A percentile compares a stretch with the other conserved stretches of the same genome.
phyloP scores from a whole-genome alignment of 1,284 basidiomycete genomes.

The Agroathelia rolfsii region DNA sequence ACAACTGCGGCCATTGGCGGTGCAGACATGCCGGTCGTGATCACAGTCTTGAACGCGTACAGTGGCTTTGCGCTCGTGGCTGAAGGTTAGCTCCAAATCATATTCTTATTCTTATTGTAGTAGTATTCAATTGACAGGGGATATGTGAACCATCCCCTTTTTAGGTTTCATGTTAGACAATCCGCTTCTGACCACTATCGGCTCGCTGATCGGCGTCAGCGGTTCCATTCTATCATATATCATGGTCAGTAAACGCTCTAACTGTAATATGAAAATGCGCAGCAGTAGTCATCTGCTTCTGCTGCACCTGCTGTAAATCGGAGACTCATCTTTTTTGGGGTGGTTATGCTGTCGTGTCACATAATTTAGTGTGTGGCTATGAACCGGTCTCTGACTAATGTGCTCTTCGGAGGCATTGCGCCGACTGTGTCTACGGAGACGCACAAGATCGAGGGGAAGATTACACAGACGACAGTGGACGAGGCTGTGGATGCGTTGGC shows the following conservation, averaged over 20 bases:
- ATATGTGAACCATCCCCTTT: constrained; percentile 1
- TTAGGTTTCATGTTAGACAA: constrained; percentile 83
- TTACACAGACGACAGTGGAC: constrained; percentile 68
- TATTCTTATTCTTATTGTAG: neutral
- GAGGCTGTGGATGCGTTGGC: constrained; percentile 69
- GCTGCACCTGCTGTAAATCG: constrained; percentile 5
- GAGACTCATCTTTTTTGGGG: constrained; percentile 4
- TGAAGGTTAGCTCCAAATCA: constrained; percentile 45
- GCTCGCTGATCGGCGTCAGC: constrained; percentile 76
- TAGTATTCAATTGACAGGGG: constrained; percentile 1
- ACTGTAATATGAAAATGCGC: constrained; percentile 5
- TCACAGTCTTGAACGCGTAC: constrained; percentile 77
- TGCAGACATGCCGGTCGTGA: constrained; percentile 86
- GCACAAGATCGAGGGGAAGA: constrained; percentile 71
- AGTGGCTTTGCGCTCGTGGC: constrained; percentile 85
- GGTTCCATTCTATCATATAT: constrained; percentile 86
- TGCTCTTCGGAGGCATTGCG: constrained; percentile 72
- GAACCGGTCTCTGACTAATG: constrained; percentile 74
- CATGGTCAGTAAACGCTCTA: constrained; percentile 51
- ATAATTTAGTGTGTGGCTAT: constrained; percentile 71
- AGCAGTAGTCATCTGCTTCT: constrained; percentile 16
- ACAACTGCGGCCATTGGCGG: constrained; percentile 81
- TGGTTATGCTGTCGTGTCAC: too few species aligned
- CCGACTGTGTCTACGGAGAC: constrained; percentile 41
- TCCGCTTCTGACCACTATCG: constrained; percentile 69